Evolutionary conservation across 2,329 filamentous ascomycete genomes (phyloP).

Genomic region (Shiraia bambusicola): DNA sequence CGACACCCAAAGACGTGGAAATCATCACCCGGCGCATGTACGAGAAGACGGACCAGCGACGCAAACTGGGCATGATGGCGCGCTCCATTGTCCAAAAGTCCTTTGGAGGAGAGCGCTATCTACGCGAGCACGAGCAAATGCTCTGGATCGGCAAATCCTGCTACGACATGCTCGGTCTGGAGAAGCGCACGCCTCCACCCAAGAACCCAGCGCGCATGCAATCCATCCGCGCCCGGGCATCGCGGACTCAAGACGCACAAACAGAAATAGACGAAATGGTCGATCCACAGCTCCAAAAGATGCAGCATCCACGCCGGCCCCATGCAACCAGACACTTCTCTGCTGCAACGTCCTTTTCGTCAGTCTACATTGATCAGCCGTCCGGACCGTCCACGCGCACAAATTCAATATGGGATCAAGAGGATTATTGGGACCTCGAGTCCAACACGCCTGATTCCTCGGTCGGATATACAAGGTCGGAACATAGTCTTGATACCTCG

Average conservation of each 20-base stretch:
- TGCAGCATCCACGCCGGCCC: slow-evolving; percentile 37
- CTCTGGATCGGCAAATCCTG: slow-evolving; percentile 42
- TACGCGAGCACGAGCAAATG: slow-evolving; percentile 62
- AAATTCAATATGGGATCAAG: slow-evolving; percentile 18
- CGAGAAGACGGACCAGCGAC: slow-evolving; percentile 58
- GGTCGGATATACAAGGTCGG: slow-evolving; percentile 19
- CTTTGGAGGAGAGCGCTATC: slow-evolving; percentile 61
- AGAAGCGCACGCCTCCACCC: slow-evolving; percentile 28
- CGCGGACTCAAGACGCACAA: slow-evolving; percentile 12
- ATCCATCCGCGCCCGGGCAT: slow-evolving; percentile 16
- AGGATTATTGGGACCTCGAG: slow-evolving; percentile 25
- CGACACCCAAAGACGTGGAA: slow-evolving; percentile 54
- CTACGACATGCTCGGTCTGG: slow-evolving; percentile 38
- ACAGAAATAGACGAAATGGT: slow-evolving; percentile 25
- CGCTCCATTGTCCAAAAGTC: slow-evolving; percentile 60
- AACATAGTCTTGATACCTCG: slow-evolving; percentile 16
- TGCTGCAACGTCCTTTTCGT: slow-evolving; percentile 36
- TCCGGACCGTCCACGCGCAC: slow-evolving; percentile 20
- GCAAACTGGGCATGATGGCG: slow-evolving; percentile 60
- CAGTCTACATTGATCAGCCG: slow-evolving; percentile 33
- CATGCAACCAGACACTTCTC: slow-evolving; percentile 25
- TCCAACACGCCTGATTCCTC: slow-evolving; percentile 22
- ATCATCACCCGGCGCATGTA: slow-evolving; percentile 61
- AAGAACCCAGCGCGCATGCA: slow-evolving; percentile 33
- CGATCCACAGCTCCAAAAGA: slow-evolving; percentile 40